Conservation (phyloP, 129 eudicot species). For the Pittosporum tobira region DNA sequence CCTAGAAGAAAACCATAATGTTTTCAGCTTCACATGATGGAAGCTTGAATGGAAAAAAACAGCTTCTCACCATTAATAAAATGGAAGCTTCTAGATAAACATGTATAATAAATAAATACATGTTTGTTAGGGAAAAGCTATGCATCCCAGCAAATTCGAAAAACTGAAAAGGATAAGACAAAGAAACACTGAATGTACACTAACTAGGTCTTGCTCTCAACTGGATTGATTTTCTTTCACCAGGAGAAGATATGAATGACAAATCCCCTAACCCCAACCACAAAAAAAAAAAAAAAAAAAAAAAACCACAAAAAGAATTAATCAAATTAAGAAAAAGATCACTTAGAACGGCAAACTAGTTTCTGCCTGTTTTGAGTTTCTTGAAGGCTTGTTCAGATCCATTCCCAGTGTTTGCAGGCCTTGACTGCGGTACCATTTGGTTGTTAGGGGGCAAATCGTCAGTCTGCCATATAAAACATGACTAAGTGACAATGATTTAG, state of each 20-base stretch:
- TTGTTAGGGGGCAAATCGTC: conserved; percentile 21
- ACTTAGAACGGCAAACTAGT: conserved; percentile 16
- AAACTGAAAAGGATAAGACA: not conserved
- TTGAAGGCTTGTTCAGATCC: conserved; percentile 49
- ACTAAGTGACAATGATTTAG: not conserved
- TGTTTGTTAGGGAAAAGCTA: conserved; percentile 16
- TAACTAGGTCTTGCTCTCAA: conserved; percentile 22
- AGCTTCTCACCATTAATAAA: conserved; percentile 31
- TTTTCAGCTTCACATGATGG: not conserved
- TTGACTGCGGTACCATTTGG: conserved; percentile 31
- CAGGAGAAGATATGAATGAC: conserved; percentile 15
- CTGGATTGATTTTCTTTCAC: conserved; percentile 10
- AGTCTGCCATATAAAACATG: conserved; percentile 20
- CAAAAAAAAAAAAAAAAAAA: conserved; percentile 12
- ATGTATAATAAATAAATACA: conserved; percentile 11
- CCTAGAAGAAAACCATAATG: no score
- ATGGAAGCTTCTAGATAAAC: conserved; percentile 23
- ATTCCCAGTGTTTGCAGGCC: conserved; percentile 32
- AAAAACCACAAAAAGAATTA: conserved; percentile 14
- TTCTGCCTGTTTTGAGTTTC: conserved; percentile 55
- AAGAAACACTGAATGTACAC: conserved; percentile 20
- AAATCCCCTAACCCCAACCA: conserved; percentile 2
- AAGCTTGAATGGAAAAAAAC: conserved; percentile 1
- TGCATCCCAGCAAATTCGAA: conserved; percentile 22
- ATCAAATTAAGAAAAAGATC: conserved; percentile 16